A percentile compares a stretch with the other conserved stretches of the same genome.
Conservation (phyloP, 345 rosid species). For the Populus ilicifolia region DNA sequence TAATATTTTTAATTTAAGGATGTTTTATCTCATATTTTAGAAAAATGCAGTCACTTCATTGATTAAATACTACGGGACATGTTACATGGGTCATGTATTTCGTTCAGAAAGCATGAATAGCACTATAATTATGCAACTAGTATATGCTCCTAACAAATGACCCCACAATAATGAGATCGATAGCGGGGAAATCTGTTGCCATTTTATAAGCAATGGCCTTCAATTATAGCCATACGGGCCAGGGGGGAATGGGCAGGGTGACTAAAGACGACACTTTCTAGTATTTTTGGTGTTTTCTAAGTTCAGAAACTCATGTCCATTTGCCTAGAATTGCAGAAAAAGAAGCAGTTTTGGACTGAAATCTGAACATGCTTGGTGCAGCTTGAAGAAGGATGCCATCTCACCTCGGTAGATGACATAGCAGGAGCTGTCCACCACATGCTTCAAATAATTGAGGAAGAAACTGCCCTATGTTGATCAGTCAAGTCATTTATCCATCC, state of each 20-base stretch:
- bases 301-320: neutral
- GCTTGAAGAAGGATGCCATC: conserved; percentile 92
- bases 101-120: neutral
- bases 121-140: neutral
- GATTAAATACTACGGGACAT: neutral
- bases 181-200: neutral
- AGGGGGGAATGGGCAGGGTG: neutral
- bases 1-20: neutral
- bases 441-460: conserved; percentile 68
- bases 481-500: conserved; percentile 5
- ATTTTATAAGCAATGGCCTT: neutral
- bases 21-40: neutral
- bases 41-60: neutral
- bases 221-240: conserved; percentile 20
- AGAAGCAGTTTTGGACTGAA: conserved; percentile 13
- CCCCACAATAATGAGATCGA: neutral
- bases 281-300: conserved; percentile 1
- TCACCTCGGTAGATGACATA: conserved; percentile 78
- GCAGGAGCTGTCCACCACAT: conserved; percentile 81
- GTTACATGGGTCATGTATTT: neutral
- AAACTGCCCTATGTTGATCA: conserved; percentile 25
- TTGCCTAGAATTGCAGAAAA: conserved; percentile 8
- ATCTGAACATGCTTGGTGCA: conserved; percentile 27
- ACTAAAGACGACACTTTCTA: neutral
- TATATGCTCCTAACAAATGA: neutral